These are phyloP conservation scores for Voacanga thouarsii DNA, from an alignment of 257 asterid genomes.

Conservation along the genomic window DNA sequence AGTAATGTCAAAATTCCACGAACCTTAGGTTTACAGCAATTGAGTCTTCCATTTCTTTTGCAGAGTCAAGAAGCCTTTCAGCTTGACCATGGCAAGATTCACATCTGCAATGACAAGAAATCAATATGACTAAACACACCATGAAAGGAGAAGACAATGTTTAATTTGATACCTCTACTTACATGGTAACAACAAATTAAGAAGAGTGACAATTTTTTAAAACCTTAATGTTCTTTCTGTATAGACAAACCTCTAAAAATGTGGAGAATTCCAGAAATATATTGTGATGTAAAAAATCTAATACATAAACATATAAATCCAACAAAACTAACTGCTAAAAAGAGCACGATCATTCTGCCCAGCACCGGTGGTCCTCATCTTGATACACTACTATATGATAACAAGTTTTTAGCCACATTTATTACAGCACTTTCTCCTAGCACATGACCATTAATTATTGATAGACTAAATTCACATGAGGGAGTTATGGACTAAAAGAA, in stretches of 20 bases:
- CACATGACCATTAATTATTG: background rate
- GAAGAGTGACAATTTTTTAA: background rate
- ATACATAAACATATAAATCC: background rate
- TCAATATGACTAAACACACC: background rate
- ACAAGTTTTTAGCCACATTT: background rate
- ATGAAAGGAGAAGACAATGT: background rate
- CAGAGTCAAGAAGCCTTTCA: conserved; percentile 98
- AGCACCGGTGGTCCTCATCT: background rate
- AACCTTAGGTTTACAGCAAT: conserved; percentile 96
- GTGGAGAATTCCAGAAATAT: background rate
- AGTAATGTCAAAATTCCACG: conserved; percentile 8
- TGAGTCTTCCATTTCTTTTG: conserved; percentile 99
- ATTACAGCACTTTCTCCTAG: background rate
- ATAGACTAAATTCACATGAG: background rate
- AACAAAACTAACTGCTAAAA: background rate
- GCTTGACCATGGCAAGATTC: conserved; percentile 99
- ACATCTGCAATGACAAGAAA: conserved; percentile 55
- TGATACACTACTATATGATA: background rate
- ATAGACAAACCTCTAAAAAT: too few relatives aligned
- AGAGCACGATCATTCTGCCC: background rate
- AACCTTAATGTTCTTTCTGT: background rate
- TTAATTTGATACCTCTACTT: background rate
- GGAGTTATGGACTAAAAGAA: background rate
- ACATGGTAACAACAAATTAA: background rate
- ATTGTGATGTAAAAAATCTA: background rate